A percentile compares a stretch with the other conserved stretches of the same genome.
Conservation (phyloP, 208 protist species). For the Leishmania tarentolae region DNA sequence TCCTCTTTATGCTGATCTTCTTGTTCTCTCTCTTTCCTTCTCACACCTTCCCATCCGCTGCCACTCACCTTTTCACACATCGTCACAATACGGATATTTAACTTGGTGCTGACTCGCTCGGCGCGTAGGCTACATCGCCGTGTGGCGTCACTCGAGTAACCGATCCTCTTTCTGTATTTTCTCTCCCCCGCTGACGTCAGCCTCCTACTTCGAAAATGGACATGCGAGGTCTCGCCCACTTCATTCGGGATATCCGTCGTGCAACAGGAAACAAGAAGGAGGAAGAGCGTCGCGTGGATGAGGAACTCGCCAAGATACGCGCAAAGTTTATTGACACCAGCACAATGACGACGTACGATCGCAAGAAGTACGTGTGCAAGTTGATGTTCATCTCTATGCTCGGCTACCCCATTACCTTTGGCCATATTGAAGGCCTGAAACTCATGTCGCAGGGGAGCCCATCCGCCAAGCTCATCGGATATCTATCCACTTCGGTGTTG, state of each 20-base stretch:
- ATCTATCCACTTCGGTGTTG: conserved; percentile 95
- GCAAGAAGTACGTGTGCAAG: conserved; percentile 99
- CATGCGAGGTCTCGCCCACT: conserved; percentile 96
- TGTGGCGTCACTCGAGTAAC: neutral
- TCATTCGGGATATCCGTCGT: conserved; percentile 96
- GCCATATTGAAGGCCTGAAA: conserved; percentile 98
- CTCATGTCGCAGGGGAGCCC: conserved; percentile 96
- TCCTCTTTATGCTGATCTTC: conserved; percentile 1
- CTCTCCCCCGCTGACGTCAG: neutral
- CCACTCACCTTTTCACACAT: neutral
- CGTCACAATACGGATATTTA: neutral
- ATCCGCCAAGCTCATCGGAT: conserved; percentile 98
- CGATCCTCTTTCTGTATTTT: conserved; percentile 1
- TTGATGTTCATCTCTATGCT: conserved; percentile 99
- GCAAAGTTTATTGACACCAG: conserved; percentile 94
- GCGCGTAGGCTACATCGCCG: neutral
- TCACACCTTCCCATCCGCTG: neutral
- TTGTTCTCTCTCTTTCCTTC: conserved; percentile 21
- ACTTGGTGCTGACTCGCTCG: neutral
- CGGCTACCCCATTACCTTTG: conserved; percentile 99
- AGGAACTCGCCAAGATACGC: conserved; percentile 99
- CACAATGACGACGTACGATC: conserved; percentile 94
- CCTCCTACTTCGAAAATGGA: conserved; percentile 85
- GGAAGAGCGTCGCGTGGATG: conserved; percentile 96
- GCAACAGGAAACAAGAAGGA: conserved; percentile 92